Evolutionary conservation across 331 rosid genomes (phyloP).

Genomic region (Quercus lobata): DNA sequence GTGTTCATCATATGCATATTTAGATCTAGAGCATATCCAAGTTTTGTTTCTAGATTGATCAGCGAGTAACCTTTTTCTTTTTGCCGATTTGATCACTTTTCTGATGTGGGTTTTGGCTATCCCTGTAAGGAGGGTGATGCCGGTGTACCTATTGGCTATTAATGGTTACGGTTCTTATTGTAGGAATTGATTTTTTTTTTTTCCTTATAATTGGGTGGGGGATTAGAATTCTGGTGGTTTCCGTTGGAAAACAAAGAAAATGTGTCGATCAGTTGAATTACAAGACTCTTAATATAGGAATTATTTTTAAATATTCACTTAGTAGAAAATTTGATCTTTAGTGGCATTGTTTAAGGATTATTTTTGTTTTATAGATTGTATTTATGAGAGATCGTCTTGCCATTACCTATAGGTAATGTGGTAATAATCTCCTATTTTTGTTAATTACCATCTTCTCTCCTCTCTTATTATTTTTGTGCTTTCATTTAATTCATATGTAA

Average conservation of each 20-base stretch:
- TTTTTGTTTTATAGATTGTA: background rate
- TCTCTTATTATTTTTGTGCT: background rate
- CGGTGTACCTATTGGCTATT: too few species aligned
- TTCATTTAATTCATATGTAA: background rate
- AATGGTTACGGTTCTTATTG: too few species aligned
- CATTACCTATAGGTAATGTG: background rate
- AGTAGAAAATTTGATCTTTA: too few species aligned
- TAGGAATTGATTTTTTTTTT: too few species aligned
- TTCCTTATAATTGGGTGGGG: too few species aligned
- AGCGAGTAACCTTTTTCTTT: background rate
- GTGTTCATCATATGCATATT: background rate
- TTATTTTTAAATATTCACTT: background rate
- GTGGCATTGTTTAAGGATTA: background rate
- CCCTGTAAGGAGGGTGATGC: background rate
- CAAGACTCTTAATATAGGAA: too few species aligned
- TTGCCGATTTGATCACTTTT: background rate
- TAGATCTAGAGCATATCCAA: background rate
- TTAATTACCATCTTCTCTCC: background rate
- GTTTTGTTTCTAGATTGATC: background rate
- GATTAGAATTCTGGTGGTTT: too few species aligned
- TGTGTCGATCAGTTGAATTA: rapidly evolving
- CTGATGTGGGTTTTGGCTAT: background rate
- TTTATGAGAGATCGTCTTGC: background rate
- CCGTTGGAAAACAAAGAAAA: rapidly evolving
- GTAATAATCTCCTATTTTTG: background rate